Evolutionary conservation across 805 yeast species (phyloP).

Genomic region (Priceomyces castillae): DNA sequence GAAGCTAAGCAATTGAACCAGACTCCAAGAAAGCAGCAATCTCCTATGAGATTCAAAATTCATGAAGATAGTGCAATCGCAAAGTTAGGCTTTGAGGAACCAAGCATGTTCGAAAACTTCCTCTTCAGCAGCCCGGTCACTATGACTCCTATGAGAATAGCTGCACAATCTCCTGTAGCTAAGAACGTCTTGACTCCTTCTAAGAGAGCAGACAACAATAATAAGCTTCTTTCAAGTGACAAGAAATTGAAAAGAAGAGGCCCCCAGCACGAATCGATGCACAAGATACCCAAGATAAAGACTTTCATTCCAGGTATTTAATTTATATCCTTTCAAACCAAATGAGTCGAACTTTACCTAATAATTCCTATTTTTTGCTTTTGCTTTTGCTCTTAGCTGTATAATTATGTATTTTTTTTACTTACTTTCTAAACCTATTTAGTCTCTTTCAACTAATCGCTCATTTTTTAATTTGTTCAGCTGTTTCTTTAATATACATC

Average conservation of each 20-base stretch:
- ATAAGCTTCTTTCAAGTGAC: background rate
- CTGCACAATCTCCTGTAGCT: background rate
- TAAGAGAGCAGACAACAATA: conserved; percentile 1
- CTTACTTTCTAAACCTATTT: background rate
- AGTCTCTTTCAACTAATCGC: background rate
- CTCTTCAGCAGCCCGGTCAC: conserved; percentile 1
- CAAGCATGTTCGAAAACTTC: conserved; percentile 1
- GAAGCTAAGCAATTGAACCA: background rate
- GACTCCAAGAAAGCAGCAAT: conserved; percentile 1
- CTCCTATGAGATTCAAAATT: conserved; percentile 1
- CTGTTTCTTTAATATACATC: conserved; percentile 1
- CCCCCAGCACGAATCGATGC: conserved; percentile 1
- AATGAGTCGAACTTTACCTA: background rate
- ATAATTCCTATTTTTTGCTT: background rate
- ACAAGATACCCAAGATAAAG: conserved; percentile 4
- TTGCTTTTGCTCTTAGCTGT: background rate
- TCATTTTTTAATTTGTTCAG: background rate
- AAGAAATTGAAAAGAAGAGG: conserved; percentile 7
- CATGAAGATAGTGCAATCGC: background rate
- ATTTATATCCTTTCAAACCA: background rate
- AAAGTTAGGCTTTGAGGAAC: background rate
- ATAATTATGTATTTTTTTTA: background rate
- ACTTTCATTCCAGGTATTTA: background rate
- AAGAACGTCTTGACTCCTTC: conserved; percentile 5
- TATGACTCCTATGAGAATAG: conserved; percentile 1